Evolutionary conservation across 495 filamentous ascomycete genomes (phyloP).

Genomic region (Penicillium salamii): DNA sequence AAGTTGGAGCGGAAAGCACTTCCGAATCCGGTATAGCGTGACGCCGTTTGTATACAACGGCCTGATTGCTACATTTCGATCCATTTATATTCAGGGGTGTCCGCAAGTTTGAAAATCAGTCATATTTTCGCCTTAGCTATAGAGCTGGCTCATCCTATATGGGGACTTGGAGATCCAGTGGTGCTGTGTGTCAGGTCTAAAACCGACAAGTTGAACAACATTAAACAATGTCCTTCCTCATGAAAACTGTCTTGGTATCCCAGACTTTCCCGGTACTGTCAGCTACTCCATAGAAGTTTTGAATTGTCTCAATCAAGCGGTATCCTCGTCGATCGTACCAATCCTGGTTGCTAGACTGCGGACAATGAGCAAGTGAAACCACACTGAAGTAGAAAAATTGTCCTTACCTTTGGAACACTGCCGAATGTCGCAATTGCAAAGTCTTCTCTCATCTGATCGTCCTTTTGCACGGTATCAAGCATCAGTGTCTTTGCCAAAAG

Average conservation of each 20-base stretch:
- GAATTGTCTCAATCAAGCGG: conserved; percentile 9
- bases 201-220: no score
- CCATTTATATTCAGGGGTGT: no score
- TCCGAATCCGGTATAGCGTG: conserved; percentile 14
- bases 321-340: conserved; percentile 22
- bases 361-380: neutral
- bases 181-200: no score
- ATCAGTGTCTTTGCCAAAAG: conserved; percentile 17
- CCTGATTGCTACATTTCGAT: no score
- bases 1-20: neutral
- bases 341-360: conserved; percentile 14
- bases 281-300: conserved; percentile 11
- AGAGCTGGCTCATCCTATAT: no score
- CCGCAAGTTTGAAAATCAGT: no score
- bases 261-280: conserved; percentile 18
- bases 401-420: conserved; percentile 19
- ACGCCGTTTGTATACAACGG: no score
- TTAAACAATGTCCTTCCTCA: conserved; percentile 19
- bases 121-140: no score
- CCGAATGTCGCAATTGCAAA: conserved; percentile 17
- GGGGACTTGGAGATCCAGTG: neutral
- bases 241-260: conserved; percentile 22
- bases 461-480: conserved; percentile 18
- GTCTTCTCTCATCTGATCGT: conserved; percentile 17
- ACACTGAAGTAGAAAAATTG: neutral